Percentiles rank a stretch among this genome's conserved stretches.
phyloP scores from a whole-genome alignment of 2,329 filamentous ascomycete genomes.

The Fusarium cicatricum region DNA sequence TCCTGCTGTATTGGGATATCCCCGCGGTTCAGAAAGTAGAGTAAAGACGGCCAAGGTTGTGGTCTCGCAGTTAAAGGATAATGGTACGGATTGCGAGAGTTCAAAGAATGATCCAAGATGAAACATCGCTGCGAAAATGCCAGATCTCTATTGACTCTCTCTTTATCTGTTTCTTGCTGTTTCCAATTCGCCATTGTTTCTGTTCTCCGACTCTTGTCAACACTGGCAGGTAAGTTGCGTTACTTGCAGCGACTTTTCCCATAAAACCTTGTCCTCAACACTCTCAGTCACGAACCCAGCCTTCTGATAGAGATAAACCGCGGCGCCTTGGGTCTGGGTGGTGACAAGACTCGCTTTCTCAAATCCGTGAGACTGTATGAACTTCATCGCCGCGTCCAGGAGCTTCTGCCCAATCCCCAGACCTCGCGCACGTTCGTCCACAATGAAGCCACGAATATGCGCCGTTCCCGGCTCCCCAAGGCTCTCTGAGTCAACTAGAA shows the following conservation, averaged over 20 bases:
- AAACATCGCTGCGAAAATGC: no score
- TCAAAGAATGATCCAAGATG: no score
- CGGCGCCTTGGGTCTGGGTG: background rate
- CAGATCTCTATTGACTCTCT: no score
- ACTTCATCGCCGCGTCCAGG: constrained; percentile 17
- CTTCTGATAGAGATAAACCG: constrained; percentile 14
- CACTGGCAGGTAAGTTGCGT: constrained; percentile 21
- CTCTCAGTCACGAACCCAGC: constrained; percentile 7
- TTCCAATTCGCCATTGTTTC: background rate
- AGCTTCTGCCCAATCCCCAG: constrained; percentile 17
- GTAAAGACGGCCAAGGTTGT: no score
- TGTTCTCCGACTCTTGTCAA: background rate
- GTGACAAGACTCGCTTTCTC: constrained; percentile 18
- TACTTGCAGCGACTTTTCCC: constrained; percentile 21
- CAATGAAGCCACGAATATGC: constrained; percentile 27
- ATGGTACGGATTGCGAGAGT: no score
- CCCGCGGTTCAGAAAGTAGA: no score
- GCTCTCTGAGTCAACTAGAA: constrained; percentile 15
- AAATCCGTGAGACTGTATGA: constrained; percentile 12
- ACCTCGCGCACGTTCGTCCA: constrained; percentile 21
- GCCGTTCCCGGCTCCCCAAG: constrained; percentile 2
- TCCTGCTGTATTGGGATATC: no score
- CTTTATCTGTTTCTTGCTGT: background rate
- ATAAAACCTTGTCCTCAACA: constrained; percentile 19
- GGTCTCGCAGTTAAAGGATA: no score